Evolutionary conservation across 108 stramenopile species (phyloP), one percentile per base, ranked within the genome.

Genomic region (Tribonema minus): DNA sequence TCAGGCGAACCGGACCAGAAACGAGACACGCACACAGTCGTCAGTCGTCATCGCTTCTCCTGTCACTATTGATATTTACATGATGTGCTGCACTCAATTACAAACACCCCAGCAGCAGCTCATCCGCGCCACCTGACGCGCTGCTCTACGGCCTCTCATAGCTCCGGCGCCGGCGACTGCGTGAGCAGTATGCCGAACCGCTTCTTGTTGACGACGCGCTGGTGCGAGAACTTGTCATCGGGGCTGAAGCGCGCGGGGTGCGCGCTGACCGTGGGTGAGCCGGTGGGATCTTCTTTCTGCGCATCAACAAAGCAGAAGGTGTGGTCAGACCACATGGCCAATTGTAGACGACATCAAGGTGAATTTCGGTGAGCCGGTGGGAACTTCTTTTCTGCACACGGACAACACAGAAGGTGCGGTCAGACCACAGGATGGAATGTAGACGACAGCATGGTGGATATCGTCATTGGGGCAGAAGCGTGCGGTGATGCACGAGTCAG

Each of bases 201-300:
- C 80, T 95, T 97, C 88, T 99, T 99, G 69, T 88, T 91, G 7
- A 93, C 92, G 30, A 98, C 91, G 28, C 99, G 85, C 83, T 98
- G 96, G 68, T 87, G 58, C 58, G 92, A 92, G 85, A 97, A 98
- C 88, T 98, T 99, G 86, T 99, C 99, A 81, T 99, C 99, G 0
- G 99, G 99, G 68, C 92, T 94, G 86, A 99, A 99, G 65, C 99
- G 85, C 7, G 98, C 97, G 7, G 86, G 71, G 64, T 80, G 85
- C 3, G 83, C 83, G 6, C 77, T 80, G 12, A 35, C 26, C 0
- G 83, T 68, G 37, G 72, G 72, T 15, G 37, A 37, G 29, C 84
- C 84, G n/a, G 9, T 66, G 15, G 82, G 82, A 32, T 73, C 61
- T 30, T 62, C 81, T 82, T 83, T 83, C 78, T 78, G 68, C 3